Evolutionary conservation across 805 yeast genomes (phyloP), one percentile per base, ranked within the genome.

Genomic region (Wilhelminamyces savonicus): DNA sequence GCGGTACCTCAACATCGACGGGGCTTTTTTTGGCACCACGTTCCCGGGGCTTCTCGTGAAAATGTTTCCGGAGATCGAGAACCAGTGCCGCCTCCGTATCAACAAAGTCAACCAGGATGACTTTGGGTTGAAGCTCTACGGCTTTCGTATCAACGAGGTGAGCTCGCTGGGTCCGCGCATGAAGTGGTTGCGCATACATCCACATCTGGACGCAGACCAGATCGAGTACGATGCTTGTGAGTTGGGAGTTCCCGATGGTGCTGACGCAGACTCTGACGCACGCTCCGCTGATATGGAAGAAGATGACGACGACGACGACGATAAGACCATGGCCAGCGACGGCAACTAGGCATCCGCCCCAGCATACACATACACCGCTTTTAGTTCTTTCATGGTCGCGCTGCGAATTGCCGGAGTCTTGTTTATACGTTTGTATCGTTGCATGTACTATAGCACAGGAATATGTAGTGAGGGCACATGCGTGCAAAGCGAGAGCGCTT

Each of bases 11-110:
- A 84, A 85, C 49, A 75, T 92, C 24, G 98, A 92, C 56, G 98
- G 98, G 4, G 96, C 97, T 1, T 92, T 82, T 48, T 92, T 94
- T 63, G 97, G 98, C 4, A 86, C 97, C 0, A 79, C 94, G 21
- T 92, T 92, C 61, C 92, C 96, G 1, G 97, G 96, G 2, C 71
- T 92, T 43, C 82, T 92, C 46, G 75, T 92, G 37, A 83, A 87
- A 51, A 82, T 84, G 72, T 87, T 81, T 60, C 86, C 92, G n/a
- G 97, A 86, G 40, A 74, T 87, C 29, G 94, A 82, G 50, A 74
- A 75, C 44, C 86, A 82, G 47, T 78, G 85, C 42, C 67, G 70
- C 33, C 66, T 73, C 34, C 67, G 82, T 47, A 56, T 62, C 34
- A 55, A 59, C 34, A 58, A 61, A 28, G 60, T 57, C 25, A 63